Percentiles rank a stretch among this genome's conserved stretches.
Evolutionary conservation across 1,139 yeast species (phyloP).

Genomic region (Schizosaccharomyces versatilis): DNA sequence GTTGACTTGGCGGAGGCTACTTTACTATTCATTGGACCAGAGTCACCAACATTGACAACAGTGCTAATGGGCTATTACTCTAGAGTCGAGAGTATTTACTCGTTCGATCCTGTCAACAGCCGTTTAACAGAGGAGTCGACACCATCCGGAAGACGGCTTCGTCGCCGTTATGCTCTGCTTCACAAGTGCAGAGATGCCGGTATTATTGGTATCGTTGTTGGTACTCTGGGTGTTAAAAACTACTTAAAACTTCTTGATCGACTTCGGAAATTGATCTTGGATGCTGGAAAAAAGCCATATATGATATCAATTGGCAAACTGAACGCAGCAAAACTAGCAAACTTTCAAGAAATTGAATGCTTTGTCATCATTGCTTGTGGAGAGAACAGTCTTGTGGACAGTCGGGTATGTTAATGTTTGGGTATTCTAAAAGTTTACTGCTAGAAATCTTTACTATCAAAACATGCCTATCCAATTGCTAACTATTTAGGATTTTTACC

Average conservation of each 20-base stretch:
- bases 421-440: too few species aligned
- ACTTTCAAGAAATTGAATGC: constrained; percentile 71
- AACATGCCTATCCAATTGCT: not conserved
- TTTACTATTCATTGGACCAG: constrained; percentile 48
- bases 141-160: constrained; percentile 20
- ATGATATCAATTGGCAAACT: constrained; percentile 94
- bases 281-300: constrained; percentile 76
- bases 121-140: constrained; percentile 5
- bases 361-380: constrained; percentile 95
- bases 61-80: constrained; percentile 10
- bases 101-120: constrained; percentile 7
- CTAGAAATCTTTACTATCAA: too few species aligned
- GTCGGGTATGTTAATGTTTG: constrained; percentile 5
- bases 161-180: constrained; percentile 68
- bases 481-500: constrained; percentile 37
- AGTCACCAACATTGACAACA: constrained; percentile 44
- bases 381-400: constrained; percentile 58
- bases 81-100: constrained; percentile 5
- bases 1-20: constrained; percentile 13
- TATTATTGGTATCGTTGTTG: constrained; percentile 73
- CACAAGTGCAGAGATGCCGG: constrained; percentile 78
- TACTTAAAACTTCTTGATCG: constrained; percentile 10
- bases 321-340: constrained; percentile 90
- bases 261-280: constrained; percentile 31
- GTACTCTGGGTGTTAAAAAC: constrained; percentile 43